Percentiles rank a stretch among this genome's conserved stretches.
These are phyloP conservation scores for Aureobasidium musti DNA, from an alignment of 2,329 filamentous ascomycete genomes.

Conservation along the genomic window DNA sequence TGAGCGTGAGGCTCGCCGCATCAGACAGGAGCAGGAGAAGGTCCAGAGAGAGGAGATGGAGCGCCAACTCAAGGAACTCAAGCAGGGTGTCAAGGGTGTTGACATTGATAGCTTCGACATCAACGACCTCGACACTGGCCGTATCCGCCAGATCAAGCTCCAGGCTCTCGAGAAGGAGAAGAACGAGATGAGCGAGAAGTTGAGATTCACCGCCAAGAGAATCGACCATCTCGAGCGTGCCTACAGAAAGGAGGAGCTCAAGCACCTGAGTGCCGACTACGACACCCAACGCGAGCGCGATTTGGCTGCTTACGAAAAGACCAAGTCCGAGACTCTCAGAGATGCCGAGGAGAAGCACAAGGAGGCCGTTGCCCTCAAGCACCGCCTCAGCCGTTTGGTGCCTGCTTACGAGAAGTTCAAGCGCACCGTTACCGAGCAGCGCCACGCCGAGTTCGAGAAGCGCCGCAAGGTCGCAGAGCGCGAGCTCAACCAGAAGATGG, in stretches of 20 bases:
- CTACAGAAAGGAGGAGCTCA: constrained; percentile 91
- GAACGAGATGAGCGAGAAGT: constrained; percentile 88
- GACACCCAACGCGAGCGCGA: constrained; percentile 78
- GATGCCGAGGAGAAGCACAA: constrained; percentile 87
- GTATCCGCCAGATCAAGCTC: constrained; percentile 91
- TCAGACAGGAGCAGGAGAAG: constrained; percentile 83
- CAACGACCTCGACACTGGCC: constrained; percentile 60
- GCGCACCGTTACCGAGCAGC: constrained; percentile 77
- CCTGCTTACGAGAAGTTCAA: constrained; percentile 83
- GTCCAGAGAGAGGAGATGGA: constrained; percentile 60
- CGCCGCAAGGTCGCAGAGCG: constrained; percentile 87
- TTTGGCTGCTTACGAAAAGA: constrained; percentile 74
- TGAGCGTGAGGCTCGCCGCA: constrained; percentile 81
- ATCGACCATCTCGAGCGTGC: constrained; percentile 97
- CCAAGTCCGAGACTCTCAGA: constrained; percentile 73
- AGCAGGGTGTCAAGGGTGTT: constrained; percentile 80
- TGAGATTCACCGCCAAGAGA: constrained; percentile 89
- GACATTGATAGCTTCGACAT: constrained; percentile 87
- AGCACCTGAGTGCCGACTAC: constrained; percentile 87
- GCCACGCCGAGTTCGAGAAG: constrained; percentile 94
- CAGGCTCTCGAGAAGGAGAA: constrained; percentile 97
- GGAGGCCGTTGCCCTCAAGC: constrained; percentile 89
- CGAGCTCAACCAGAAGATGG: constrained; percentile 90
- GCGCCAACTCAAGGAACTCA: constrained; percentile 92
- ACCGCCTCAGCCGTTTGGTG: constrained; percentile 82